A percentile compares a stretch with the other conserved stretches of the same genome.
Evolutionary conservation across 768 basidiomycete species (phyloP).

Genomic region (Lentinula guzmanii): DNA sequence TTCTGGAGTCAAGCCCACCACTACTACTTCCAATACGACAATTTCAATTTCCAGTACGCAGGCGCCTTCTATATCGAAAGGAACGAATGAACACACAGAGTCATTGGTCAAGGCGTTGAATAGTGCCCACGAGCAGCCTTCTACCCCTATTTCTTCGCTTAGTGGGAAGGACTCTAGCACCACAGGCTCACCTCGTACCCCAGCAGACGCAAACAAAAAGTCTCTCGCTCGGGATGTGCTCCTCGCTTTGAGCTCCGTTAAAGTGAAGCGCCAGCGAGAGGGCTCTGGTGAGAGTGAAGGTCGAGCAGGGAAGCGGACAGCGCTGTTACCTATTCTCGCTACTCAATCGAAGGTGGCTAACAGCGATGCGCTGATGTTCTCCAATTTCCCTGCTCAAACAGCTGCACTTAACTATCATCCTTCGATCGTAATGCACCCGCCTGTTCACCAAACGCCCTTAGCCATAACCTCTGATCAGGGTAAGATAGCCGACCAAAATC

Average conservation of each 20-base stretch:
- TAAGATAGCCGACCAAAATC: neutral
- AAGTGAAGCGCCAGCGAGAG: neutral
- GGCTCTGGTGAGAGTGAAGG: neutral
- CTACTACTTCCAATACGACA: neutral
- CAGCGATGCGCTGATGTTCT: neutral
- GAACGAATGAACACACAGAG: neutral
- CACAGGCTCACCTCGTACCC: constrained; percentile 13
- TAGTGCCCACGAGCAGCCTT: neutral
- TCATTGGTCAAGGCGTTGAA: neutral
- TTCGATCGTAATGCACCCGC: neutral
- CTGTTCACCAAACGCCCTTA: neutral
- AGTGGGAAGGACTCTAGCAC: neutral
- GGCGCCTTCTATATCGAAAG: neutral
- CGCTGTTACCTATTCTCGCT: neutral
- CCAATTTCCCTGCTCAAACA: neutral
- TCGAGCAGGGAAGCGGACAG: neutral
- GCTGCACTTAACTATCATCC: neutral
- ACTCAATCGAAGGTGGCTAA: neutral
- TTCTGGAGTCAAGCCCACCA: neutral
- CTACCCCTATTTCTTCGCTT: neutral
- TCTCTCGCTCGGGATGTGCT: constrained; percentile 54
- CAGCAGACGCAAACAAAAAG: constrained; percentile 40
- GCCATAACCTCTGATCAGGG: neutral
- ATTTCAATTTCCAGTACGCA: neutral
- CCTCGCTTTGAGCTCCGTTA: constrained; percentile 35